Evolutionary conservation across 75 land plant species (phyloP), one percentile per base, ranked within the genome.

Genomic region (Selaginella moellendorffii): DNA sequence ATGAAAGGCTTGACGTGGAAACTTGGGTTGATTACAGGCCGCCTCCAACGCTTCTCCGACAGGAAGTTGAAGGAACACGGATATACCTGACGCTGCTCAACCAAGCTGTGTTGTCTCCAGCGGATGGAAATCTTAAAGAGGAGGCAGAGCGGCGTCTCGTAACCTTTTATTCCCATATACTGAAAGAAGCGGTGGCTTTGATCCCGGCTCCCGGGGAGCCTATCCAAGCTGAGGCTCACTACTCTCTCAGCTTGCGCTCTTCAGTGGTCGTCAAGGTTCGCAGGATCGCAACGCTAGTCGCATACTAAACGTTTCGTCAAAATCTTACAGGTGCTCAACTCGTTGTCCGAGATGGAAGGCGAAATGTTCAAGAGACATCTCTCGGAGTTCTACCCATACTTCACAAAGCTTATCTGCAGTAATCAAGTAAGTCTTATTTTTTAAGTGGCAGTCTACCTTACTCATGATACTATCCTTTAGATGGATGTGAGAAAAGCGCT

Each of bases 341-440:
- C 90, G 66, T 81, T 91, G 97, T 78, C 74, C 54, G 29, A 58
- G 18, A 87, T 85, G 88, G 78, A 88, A 91, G 56, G 61, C 23
- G 54, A 67, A 5, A 79, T 88, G 24, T 91, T 91, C 67, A 82
- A 66, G 60, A 84, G 71, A 51, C 97, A 91, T 65, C 82, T 91
- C 2, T 67, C 75, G 27, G 84, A 88, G 27, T 88, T 91, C 71
- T 91, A 88, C 69, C 97, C 97, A 23, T 77, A 74, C 68, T 75
- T 91, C 24, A 83, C 89, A 29, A 91, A 83, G 75, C 93, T 91
- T 56, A 81, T 88, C 21, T 91, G 97, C 77, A 88, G 89, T 63
- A 87, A 88, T 66, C 97, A 90, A 92, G 92, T 90, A 80, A 31
- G 46, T n/a, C 65, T 24, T 0, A 59, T n/a, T 27, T 27, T 23